A percentile compares a stretch with the other conserved stretches of the same genome.
Conservation (phyloP, 176 grass and related monocot species). For the Sorghum bicolor region Sorghum_bicolor_NCBIv3 NC_012872.2:69005501-69006000, state of each 20-base stretch:
- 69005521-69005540: neutral
- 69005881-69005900: slow-evolving; percentile 31
- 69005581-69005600: neutral
- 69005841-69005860: slow-evolving; percentile 54
- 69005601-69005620: too few species aligned
- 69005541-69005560: neutral
- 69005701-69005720: slow-evolving; percentile 14
- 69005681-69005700: slow-evolving; percentile 3
- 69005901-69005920: slow-evolving; percentile 42
- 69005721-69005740: neutral
- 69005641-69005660: neutral
- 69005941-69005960: slow-evolving; percentile 95
- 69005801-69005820: slow-evolving; percentile 97
- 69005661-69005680: neutral
- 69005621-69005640: neutral
- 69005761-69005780: slow-evolving; percentile 56
- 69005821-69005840: slow-evolving; percentile 95
- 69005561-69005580: neutral
- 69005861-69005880: slow-evolving; percentile 2
- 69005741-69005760: slow-evolving; percentile 43
- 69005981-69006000: slow-evolving; percentile 84
- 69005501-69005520: neutral
- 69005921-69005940: slow-evolving; percentile 95
- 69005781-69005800: slow-evolving; percentile 84
- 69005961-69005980: slow-evolving; percentile 92